phyloP scores from a whole-genome alignment of 2,329 filamentous ascomycete genomes.

The Exophiala viscosa region DNA sequence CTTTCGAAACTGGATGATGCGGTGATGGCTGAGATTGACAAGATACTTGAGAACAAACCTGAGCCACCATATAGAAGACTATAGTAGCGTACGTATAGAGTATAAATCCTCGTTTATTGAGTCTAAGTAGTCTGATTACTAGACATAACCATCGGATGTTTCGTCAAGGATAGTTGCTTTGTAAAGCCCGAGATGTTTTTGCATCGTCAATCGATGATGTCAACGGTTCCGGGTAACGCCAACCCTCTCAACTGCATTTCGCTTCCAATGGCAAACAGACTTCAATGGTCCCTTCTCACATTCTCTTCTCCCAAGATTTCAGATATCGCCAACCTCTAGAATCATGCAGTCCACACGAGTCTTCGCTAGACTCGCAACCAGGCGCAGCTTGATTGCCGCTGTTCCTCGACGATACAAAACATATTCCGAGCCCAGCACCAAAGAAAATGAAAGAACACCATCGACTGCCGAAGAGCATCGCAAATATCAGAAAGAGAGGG shows the following conservation, averaged over 20 bases:
- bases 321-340: neutral
- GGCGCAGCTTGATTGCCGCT: neutral
- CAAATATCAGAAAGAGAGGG: conserved; percentile 55
- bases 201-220: conserved; percentile 4
- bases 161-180: neutral
- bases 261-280: neutral
- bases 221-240: neutral
- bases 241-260: neutral
- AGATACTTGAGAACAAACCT: conserved; percentile 31
- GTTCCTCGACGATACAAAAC: conserved; percentile 17
- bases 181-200: neutral
- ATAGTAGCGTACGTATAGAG: neutral
- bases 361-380: conserved; percentile 4
- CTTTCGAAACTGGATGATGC: conserved; percentile 42
- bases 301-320: neutral
- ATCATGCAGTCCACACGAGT: conserved; percentile 19
- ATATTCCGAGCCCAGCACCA: conserved; percentile 11
- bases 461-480: conserved; percentile 51
- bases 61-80: conserved; percentile 1
- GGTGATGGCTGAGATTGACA: conserved; percentile 48
- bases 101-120: no score
- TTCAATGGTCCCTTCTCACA: neutral
- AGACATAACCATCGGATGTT: no score
- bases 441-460: conserved; percentile 13
- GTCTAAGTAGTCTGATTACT: no score